Evolutionary conservation across 495 filamentous ascomycete genomes (phyloP).

Genomic region (Penicillium alfredii): DNA sequence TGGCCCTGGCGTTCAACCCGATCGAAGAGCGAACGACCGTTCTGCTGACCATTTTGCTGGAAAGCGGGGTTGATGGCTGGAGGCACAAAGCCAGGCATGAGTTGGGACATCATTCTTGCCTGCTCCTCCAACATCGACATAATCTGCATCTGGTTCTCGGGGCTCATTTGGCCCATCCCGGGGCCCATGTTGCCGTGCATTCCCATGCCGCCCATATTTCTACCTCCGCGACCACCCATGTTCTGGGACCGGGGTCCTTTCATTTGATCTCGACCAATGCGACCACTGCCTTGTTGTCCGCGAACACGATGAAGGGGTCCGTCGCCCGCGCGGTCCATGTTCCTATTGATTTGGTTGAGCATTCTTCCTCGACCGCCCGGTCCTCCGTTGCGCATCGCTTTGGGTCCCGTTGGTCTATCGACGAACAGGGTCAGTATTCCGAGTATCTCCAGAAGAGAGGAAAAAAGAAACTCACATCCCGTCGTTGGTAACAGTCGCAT

Average conservation of each 20-base stretch:
- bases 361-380: slow-evolving; percentile 61
- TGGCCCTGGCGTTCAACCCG: slow-evolving; percentile 55
- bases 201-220: slow-evolving; percentile 47
- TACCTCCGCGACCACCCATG: slow-evolving; percentile 39
- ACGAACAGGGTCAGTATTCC: slow-evolving; percentile 14
- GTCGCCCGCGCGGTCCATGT: slow-evolving; percentile 73
- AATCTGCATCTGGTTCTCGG: slow-evolving; percentile 71
- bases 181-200: slow-evolving; percentile 41
- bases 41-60: slow-evolving; percentile 40
- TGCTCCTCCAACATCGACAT: slow-evolving; percentile 86
- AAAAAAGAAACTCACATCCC: slow-evolving; percentile 58
- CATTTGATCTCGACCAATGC: slow-evolving; percentile 73
- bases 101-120: slow-evolving; percentile 73
- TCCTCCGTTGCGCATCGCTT: slow-evolving; percentile 79
- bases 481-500: slow-evolving; percentile 49
- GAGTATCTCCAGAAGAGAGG: neutral
- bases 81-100: slow-evolving; percentile 45
- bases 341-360: slow-evolving; percentile 79
- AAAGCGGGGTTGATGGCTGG: slow-evolving; percentile 52
- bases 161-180: slow-evolving; percentile 52
- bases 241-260: slow-evolving; percentile 62
- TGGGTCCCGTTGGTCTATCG: slow-evolving; percentile 83
- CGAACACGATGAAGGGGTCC: slow-evolving; percentile 75
- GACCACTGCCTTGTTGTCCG: slow-evolving; percentile 61
- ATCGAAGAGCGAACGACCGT: slow-evolving; percentile 71